Evolutionary conservation across 2,329 filamentous ascomycete species (phyloP).

Genomic region (Cladosporium sp.): DNA sequence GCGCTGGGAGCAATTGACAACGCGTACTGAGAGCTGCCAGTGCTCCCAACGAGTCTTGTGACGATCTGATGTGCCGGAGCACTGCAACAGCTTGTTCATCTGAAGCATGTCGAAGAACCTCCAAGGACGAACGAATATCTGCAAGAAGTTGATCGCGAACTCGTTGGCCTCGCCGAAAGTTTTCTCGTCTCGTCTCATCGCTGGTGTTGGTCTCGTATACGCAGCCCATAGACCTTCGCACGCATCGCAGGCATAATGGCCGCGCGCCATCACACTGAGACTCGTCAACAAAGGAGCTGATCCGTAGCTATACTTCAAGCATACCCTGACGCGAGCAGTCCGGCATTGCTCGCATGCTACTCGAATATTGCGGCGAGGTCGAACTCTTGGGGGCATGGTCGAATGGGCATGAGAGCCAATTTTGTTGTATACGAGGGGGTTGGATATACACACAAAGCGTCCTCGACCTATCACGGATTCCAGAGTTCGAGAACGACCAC

Average conservation of each 20-base stretch:
- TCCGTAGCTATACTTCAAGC: background rate
- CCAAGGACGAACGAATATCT: background rate
- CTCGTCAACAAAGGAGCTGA: background rate
- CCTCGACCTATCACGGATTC: no score
- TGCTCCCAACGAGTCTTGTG: background rate
- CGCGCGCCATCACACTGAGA: background rate
- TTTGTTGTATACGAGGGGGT: no score
- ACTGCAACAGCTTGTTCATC: background rate
- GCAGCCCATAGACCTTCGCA: background rate
- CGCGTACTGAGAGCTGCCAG: background rate
- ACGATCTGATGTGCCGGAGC: background rate
- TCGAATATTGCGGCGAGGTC: background rate
- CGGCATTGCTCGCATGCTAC: background rate
- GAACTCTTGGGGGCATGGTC: background rate
- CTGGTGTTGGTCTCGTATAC: background rate
- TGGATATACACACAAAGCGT: no score
- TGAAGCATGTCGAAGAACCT: background rate
- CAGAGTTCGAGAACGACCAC: no score
- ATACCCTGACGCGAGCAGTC: background rate
- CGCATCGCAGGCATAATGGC: background rate
- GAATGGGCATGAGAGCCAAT: no score
- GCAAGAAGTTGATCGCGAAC: background rate
- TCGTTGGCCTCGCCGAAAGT: background rate
- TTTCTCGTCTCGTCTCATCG: background rate
- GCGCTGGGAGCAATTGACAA: background rate